A percentile compares a stretch with the other conserved stretches of the same genome.
These are phyloP conservation scores for Pyrrhoderma lamaoense DNA, from an alignment of 1,284 basidiomycete genomes.

Conservation along the genomic window DNA sequence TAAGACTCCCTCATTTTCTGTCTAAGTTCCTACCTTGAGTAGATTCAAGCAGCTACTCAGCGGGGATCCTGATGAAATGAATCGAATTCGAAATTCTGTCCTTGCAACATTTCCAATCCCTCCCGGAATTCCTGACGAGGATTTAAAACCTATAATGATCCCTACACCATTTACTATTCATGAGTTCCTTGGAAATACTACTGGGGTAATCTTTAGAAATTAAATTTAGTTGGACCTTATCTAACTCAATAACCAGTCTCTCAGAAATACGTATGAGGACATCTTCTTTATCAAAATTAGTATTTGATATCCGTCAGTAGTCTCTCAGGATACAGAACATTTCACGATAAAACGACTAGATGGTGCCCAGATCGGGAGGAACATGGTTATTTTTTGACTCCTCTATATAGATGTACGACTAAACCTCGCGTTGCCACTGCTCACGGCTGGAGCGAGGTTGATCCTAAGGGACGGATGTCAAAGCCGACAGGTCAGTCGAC, in stretches of 20 bases:
- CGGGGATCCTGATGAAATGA: conserved; percentile 40
- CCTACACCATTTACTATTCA: conserved; percentile 55
- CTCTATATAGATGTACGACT: conserved; percentile 66
- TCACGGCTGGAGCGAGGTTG: conserved; percentile 58
- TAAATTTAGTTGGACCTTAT: not conserved
- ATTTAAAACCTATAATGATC: conserved; percentile 57
- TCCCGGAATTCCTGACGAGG: conserved; percentile 50
- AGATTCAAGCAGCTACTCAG: not conserved
- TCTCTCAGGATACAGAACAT: conserved; percentile 54
- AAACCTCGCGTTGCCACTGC: conserved; percentile 66
- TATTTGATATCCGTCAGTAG: conserved; percentile 30
- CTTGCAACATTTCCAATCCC: conserved; percentile 57
- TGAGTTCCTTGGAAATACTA: conserved; percentile 57
- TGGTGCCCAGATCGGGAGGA: conserved; percentile 77
- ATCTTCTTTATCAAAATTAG: conserved; percentile 3
- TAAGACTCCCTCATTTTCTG: too few relatives aligned
- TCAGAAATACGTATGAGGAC: conserved; percentile 43
- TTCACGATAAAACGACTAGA: conserved; percentile 57
- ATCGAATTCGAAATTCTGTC: conserved; percentile 45
- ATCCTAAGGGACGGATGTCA: conserved; percentile 48
- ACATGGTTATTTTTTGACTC: conserved; percentile 66
- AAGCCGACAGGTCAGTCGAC: conserved; percentile 50
- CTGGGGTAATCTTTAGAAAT: conserved; percentile 39
- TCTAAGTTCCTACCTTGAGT: too few relatives aligned
- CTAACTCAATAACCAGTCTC: conserved; percentile 27